Conservation (phyloP, 2,329 filamentous ascomycete genomes). For the Claviceps capensis region DNA sequence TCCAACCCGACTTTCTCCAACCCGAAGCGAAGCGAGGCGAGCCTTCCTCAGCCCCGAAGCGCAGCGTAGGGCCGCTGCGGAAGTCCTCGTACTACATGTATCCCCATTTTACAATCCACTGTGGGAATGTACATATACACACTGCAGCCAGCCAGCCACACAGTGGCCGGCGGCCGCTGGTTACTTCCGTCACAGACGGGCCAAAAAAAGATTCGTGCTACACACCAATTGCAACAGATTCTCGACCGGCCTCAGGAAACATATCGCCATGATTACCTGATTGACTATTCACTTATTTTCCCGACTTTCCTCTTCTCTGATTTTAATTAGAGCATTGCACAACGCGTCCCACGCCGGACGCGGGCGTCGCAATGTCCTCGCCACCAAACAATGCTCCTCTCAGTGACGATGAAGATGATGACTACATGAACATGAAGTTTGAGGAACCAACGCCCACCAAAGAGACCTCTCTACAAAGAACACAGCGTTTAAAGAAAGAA, state of each 20-base stretch:
- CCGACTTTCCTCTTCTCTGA: not conserved
- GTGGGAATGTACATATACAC: not conserved
- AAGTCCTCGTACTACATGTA: not conserved
- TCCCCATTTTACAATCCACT: not conserved
- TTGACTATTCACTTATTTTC: too few relatives aligned
- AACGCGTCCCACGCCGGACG: not conserved
- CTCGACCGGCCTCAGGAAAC: too few relatives aligned
- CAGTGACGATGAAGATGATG: conserved; percentile 44
- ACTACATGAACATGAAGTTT: conserved; percentile 97
- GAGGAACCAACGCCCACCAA: conserved; percentile 45
- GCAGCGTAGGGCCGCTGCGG: too few relatives aligned
- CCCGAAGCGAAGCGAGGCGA: too few relatives aligned
- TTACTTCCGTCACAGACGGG: not conserved
- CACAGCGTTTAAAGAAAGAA: conserved; percentile 41
- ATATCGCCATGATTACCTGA: too few relatives aligned
- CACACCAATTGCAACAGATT: not conserved
- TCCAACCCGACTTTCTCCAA: too few relatives aligned
- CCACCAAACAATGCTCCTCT: conserved; percentile 6
- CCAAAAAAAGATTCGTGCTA: not conserved
- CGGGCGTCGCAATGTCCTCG: not conserved
- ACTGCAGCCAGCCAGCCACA: not conserved
- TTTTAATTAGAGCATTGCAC: not conserved
- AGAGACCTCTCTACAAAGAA: conserved; percentile 42
- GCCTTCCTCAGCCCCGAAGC: too few relatives aligned
- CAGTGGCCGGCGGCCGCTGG: conserved; percentile 1